phyloP scores from a whole-genome alignment of 805 yeast species.

The Zygosaccharomyces lentus region DNA sequence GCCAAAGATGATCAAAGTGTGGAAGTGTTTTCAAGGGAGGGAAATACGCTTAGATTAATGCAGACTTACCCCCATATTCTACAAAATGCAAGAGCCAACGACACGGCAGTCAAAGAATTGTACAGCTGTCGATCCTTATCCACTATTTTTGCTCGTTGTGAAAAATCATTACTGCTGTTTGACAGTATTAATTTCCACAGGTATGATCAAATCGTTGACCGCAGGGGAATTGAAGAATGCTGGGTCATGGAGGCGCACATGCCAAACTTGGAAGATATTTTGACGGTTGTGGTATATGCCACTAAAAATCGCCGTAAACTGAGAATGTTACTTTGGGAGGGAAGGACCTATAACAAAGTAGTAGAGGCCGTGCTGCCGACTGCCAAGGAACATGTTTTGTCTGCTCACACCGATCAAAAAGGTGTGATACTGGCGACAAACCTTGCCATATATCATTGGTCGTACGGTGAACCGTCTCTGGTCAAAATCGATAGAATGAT shows the following conservation, averaged over 20 bases:
- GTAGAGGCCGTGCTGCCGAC: conserved; percentile 22
- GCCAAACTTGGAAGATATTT: conserved; percentile 8
- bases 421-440: conserved; percentile 26
- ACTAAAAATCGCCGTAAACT: conserved; percentile 19
- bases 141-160: conserved; percentile 30
- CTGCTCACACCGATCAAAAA: conserved; percentile 15
- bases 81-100: conserved; percentile 20
- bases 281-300: conserved; percentile 21
- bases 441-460: conserved; percentile 26
- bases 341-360: conserved; percentile 24
- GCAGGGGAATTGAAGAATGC: conserved; percentile 26
- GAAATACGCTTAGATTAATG: conserved; percentile 19
- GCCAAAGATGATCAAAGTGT: conserved; percentile 29
- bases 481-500: conserved; percentile 22
- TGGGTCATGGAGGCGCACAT: conserved; percentile 23
- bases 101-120: conserved; percentile 19
- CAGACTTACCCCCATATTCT: conserved; percentile 30
- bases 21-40: conserved; percentile 28
- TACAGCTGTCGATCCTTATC: conserved; percentile 24
- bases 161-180: conserved; percentile 23
- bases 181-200: conserved; percentile 31
- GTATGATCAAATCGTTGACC: conserved; percentile 33
- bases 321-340: conserved; percentile 31
- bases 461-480: conserved; percentile 13
- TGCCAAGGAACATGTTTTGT: conserved; percentile 19